A percentile compares a stretch with the other conserved stretches of the same genome.
Conservation (phyloP, 257 asterid species). For the Przewalskia tangutica region DNA sequence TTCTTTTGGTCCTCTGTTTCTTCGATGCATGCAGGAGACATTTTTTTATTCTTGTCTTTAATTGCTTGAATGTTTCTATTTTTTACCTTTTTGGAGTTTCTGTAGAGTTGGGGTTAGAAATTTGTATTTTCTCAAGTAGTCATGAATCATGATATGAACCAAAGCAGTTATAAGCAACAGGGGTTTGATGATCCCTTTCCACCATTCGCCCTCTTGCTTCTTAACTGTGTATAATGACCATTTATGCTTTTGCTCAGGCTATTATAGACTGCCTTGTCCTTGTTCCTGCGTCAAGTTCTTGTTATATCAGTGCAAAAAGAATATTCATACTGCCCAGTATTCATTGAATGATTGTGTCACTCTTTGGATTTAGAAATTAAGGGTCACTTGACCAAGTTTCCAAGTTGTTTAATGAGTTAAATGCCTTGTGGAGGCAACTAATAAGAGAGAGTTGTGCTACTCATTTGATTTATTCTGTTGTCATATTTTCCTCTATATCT, state of each 20-base stretch:
- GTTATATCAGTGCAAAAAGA: not conserved
- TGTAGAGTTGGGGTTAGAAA: conserved; percentile 46
- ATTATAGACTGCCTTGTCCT: conserved; percentile 4
- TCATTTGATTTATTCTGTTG: not conserved
- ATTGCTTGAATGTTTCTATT: conserved; percentile 34
- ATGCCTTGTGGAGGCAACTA: not conserved
- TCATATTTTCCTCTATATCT: not conserved
- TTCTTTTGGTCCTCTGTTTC: conserved; percentile 35
- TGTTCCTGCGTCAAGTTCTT: not conserved
- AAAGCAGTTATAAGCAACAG: conserved; percentile 24
- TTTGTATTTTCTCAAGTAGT: conserved; percentile 43
- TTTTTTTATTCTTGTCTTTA: conserved; percentile 53
- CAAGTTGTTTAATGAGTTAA: not conserved
- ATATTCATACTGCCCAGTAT: not conserved
- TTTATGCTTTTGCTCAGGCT: conserved; percentile 25
- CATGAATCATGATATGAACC: conserved; percentile 25
- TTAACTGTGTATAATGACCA: conserved; percentile 38
- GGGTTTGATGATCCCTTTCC: conserved; percentile 12
- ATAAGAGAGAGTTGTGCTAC: not conserved
- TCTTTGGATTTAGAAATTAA: not conserved
- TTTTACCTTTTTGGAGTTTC: conserved; percentile 23
- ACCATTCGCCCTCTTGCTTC: conserved; percentile 16
- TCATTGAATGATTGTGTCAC: not conserved
- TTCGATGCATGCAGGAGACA: conserved; percentile 31
- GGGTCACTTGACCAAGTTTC: not conserved